Evolutionary conservation across 116 monocot genomes (phyloP), one percentile per base, ranked within the genome.

Genomic region (Phalaenopsis hybrid): DNA sequence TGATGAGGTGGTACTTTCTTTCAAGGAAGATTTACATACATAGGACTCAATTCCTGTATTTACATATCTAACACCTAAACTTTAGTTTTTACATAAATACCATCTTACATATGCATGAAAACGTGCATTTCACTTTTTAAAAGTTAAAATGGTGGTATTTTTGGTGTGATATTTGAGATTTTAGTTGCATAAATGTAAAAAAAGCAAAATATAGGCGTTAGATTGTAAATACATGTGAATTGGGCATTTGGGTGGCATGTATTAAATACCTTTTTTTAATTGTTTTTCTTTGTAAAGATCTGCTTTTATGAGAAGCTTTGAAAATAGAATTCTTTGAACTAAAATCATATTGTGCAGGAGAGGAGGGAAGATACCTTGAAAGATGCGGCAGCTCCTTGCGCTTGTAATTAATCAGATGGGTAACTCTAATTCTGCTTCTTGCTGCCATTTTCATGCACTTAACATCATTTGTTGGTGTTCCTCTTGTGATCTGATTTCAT

Each of bases 311-410:
- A 72, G 10, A 75, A n/a, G 8, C 1, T n/a, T 6, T 6, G 20
- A n/a, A 46, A 75, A 21, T 44, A 2, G 21, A 45, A 41, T 75
- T 46, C 12, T 20, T 41, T 75, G 75, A 44, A n/a, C 46, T 45
- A 20, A 45, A 46, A 8, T 45, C 1, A 46, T 6, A 44, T 75
- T 75, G 28, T 75, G 75, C 75, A 75, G 75, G 75, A 17, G 75
- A n/a, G 75, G 48, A 44, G 46, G 44, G n/a, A 75, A 75, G 75
- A 75, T 75, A 23, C 46, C 75, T 45, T 75, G 46, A 75, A 46
- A 16, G 21, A 20, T 46, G 18, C 33, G 4, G 46, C 75, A 46
- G 44, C 46, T 75, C n/a, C 8, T 75, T 8, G 18, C 7, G 8
- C 46, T 75, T 75, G 55, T 16, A 55, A 55, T 55, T 55, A 55